Evolutionary conservation across 805 yeast species (phyloP).

Genomic region (Kuraishia ogatae): DNA sequence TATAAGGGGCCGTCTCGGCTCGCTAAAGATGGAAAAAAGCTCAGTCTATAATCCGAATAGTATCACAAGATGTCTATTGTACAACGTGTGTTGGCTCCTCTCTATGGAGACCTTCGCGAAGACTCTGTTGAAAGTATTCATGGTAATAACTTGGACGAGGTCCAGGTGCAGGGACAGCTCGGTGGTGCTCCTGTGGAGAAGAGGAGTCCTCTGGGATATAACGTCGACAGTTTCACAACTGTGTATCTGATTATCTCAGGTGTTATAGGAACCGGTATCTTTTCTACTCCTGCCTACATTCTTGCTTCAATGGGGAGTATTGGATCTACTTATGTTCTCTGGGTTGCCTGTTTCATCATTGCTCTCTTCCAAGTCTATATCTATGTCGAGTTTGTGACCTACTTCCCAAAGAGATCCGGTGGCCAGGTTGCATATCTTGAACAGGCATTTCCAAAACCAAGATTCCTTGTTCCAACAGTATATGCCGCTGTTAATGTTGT

Average conservation of each 20-base stretch:
- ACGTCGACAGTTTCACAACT: constrained; percentile 23
- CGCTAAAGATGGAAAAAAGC: not conserved
- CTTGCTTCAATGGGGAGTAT: constrained; percentile 34
- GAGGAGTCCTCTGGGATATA: not conserved
- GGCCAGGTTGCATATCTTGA: constrained; percentile 82
- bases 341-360: constrained; percentile 32
- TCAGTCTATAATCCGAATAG: not conserved
- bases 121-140: not conserved
- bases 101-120: not conserved
- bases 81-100: not conserved
- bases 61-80: not conserved
- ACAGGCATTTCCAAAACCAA: constrained; percentile 59
- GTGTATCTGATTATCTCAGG: constrained; percentile 59
- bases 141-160: not conserved
- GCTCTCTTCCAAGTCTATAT: constrained; percentile 27
- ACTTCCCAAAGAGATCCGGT: constrained; percentile 53
- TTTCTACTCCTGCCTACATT: constrained; percentile 59
- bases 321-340: constrained; percentile 34
- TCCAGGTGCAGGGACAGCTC: not conserved
- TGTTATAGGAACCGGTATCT: constrained; percentile 71
- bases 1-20: not conserved
- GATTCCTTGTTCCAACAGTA: constrained; percentile 54
- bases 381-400: constrained; percentile 32
- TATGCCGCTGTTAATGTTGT: constrained; percentile 66
- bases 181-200: not conserved